Percentiles rank a stretch among this genome's conserved stretches.
Conservation (phyloP, 352 stramenopile genomes). For the Pythium phragmiticola region DNA sequence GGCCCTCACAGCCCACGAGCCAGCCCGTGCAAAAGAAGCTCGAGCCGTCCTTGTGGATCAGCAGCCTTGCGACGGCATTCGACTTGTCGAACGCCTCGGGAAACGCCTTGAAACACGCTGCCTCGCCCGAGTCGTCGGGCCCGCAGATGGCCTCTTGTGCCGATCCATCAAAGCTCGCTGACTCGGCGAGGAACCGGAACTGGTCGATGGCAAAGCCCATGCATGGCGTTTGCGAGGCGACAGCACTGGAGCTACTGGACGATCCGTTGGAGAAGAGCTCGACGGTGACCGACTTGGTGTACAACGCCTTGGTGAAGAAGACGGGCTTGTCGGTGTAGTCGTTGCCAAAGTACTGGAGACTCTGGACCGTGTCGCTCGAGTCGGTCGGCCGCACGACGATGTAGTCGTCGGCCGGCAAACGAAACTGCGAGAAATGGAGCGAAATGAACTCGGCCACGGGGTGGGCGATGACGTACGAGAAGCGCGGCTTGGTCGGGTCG, state of each 20-base stretch:
- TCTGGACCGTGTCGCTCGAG: constrained; percentile 20
- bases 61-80: constrained; percentile 48
- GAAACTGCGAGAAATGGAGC: constrained; percentile 63
- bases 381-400: constrained; percentile 43
- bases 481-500: constrained; percentile 27
- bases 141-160: constrained; percentile 53
- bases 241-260: neutral
- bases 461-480: constrained; percentile 44
- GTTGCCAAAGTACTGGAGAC: neutral
- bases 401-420: constrained; percentile 55
- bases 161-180: neutral
- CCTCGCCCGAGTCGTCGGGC: constrained; percentile 59
- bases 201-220: constrained; percentile 42
- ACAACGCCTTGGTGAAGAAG: constrained; percentile 46
- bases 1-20: constrained; percentile 68
- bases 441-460: constrained; percentile 53
- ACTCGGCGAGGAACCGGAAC: constrained; percentile 41
- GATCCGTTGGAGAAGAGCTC: neutral
- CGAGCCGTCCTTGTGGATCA: constrained; percentile 57
- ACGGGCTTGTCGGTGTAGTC: neutral
- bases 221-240: neutral
- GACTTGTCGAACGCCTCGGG: constrained; percentile 25
- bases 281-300: constrained; percentile 33
- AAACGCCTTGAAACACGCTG: constrained; percentile 42
- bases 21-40: constrained; percentile 75